Conservation (phyloP, 371 early-diverging fungal species). For the Rhizopus delemar region DNA sequence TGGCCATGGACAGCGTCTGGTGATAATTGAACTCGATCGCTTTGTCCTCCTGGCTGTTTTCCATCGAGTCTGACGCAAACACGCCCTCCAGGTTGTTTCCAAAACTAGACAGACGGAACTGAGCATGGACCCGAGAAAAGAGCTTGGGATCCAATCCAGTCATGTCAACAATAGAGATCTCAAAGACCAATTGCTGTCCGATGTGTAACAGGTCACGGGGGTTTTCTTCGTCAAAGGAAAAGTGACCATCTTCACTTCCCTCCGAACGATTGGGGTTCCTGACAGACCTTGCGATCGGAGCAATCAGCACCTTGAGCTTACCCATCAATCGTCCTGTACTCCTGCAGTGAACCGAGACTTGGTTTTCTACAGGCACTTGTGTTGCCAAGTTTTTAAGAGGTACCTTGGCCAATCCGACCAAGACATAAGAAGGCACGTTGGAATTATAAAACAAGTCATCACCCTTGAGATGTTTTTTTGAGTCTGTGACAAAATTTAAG, state of each 20-base stretch:
- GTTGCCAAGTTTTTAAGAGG: conserved; percentile 53
- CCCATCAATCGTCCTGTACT: conserved; percentile 59
- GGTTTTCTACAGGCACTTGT: conserved; percentile 43
- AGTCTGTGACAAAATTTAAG: conserved; percentile 76
- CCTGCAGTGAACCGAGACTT: conserved; percentile 54
- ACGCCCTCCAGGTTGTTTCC: conserved; percentile 35
- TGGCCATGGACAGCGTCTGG: conserved; percentile 55
- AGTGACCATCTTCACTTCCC: conserved; percentile 8
- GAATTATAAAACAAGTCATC: conserved; percentile 77
- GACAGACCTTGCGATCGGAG: conserved; percentile 44
- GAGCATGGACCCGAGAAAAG: conserved; percentile 76
- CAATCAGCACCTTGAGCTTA: conserved; percentile 45
- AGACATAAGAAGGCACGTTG: conserved; percentile 60
- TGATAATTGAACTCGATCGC: conserved; percentile 55
- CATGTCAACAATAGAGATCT: conserved; percentile 67
- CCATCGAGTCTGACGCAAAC: conserved; percentile 7
- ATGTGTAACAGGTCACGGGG: conserved; percentile 27
- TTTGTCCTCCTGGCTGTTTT: background rate
- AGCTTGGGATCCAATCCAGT: conserved; percentile 66
- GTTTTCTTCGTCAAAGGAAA: conserved; percentile 3
- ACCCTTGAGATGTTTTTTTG: conserved; percentile 69
- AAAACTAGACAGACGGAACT: conserved; percentile 69
- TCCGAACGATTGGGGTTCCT: conserved; percentile 15
- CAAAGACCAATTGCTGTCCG: conserved; percentile 68
- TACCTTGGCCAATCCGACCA: conserved; percentile 66